Evolutionary conservation across 139 green algal species (phyloP), one percentile per base, ranked within the genome.

Genomic region (Desmodesmus armatus): DNA sequence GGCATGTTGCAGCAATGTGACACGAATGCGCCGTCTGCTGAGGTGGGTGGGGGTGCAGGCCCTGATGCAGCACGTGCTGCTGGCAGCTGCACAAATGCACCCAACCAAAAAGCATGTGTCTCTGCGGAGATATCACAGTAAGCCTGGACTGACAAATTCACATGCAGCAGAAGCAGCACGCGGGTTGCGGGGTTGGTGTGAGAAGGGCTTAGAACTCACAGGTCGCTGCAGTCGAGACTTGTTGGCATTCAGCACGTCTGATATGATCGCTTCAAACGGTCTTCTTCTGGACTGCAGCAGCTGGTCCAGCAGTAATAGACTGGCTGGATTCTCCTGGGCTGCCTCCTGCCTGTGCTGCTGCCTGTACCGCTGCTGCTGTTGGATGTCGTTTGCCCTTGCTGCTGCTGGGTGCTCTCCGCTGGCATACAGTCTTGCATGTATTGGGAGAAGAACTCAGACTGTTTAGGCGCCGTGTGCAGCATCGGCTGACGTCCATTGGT

Each of bases 191-290:
- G 5, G 6, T 40, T 17, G 0, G 33, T 49, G 37, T 29, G 35
- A 75, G 37, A 5, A 31, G 21, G 33, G 37, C 29, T 11, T 17
- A 19, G 25, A 19, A 41, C 55, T 71, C 25, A 82, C 76, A 4
- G 76, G 76, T 31, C 76, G 53, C 23, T 82, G 76, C 15, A 82
- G n/a, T 31, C 41, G n/a, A 3, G 76, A 37, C 62, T 53, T 71
- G 40, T 82, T 82, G 3, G 55, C 76, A 41, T 82, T 82, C 23
- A 82, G 55, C 37, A 82, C 76, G 25, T 82, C 76, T 23, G 76
- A 29, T 71, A 82, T 82, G 7, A 82, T 31, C 7, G 51, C n/a
- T 37, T 66, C 76, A 67, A 71, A 9, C 66, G 43, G 1, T 74
- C 66, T 19, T 74, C 66, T 49, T 21, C 66, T 49, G 66, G n/a